phyloP scores from a whole-genome alignment of 371 early-diverging fungal species.

The Lichtheimia hyalospora region DNA sequence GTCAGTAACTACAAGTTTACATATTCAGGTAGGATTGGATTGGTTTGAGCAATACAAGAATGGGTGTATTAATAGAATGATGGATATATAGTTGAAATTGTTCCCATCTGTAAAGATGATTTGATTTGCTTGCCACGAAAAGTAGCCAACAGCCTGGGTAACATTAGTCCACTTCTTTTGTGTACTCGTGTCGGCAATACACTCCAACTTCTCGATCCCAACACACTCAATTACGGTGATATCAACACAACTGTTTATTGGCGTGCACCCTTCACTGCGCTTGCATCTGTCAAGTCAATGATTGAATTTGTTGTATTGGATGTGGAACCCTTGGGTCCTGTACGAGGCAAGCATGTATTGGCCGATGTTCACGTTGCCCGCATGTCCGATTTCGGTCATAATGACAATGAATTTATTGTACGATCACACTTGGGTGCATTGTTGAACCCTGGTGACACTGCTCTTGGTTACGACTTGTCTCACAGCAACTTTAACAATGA shows the following conservation, averaged over 20 bases:
- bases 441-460: conserved; percentile 90
- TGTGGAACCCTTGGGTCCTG: conserved; percentile 81
- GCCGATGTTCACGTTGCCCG: conserved; percentile 82
- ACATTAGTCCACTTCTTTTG: conserved; percentile 81
- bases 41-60: too few species aligned
- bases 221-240: conserved; percentile 77
- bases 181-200: conserved; percentile 87
- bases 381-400: conserved; percentile 79
- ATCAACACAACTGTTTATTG: conserved; percentile 78
- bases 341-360: conserved; percentile 70
- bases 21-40: conserved; percentile 32
- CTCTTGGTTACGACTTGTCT: conserved; percentile 87
- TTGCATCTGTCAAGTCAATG: conserved; percentile 76
- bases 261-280: conserved; percentile 77
- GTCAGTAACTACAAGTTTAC: conserved; percentile 97
- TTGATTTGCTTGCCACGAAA: conserved; percentile 88
- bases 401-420: conserved; percentile 82
- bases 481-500: conserved; percentile 91
- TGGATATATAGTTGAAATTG: conserved; percentile 85
- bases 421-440: conserved; percentile 94
- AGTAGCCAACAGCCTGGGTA: conserved; percentile 81
- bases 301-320: conserved; percentile 94
- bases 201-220: conserved; percentile 84
- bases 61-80: neutral
- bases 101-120: conserved; percentile 98